Evolutionary conservation across 1,139 yeast species (phyloP).

Genomic region (Debaryomyces singareniensis): DNA sequence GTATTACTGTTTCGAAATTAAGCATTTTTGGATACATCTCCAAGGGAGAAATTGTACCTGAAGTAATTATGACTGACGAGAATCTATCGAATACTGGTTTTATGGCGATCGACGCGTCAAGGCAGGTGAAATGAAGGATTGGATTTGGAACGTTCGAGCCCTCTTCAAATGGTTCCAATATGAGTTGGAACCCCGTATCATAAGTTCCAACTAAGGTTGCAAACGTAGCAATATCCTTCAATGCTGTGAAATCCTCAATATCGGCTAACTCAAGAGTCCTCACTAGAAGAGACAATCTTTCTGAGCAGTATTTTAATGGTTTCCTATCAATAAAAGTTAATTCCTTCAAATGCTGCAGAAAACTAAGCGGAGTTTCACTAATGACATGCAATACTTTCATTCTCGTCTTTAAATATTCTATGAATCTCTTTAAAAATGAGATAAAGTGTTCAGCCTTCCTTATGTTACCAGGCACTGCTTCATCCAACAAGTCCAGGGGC

Average conservation of each 20-base stretch:
- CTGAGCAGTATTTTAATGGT: conserved; percentile 89
- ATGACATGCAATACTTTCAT: conserved; percentile 97
- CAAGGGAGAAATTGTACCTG: conserved; percentile 96
- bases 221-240: conserved; percentile 93
- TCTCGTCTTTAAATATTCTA: conserved; percentile 91
- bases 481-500: conserved; percentile 78
- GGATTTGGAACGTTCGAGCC: conserved; percentile 98
- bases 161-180: conserved; percentile 94
- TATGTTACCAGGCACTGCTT: conserved; percentile 96
- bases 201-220: conserved; percentile 95
- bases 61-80: conserved; percentile 89
- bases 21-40: conserved; percentile 99
- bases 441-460: conserved; percentile 95
- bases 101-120: conserved; percentile 96
- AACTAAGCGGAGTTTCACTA: conserved; percentile 92
- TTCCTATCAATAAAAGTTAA: conserved; percentile 87
- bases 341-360: conserved; percentile 87
- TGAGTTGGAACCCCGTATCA: conserved; percentile 85
- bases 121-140: conserved; percentile 85
- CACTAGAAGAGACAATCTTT: conserved; percentile 79
- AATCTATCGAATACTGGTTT: conserved; percentile 94
- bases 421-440: conserved; percentile 83
- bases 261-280: conserved; percentile 83
- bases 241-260: conserved; percentile 86
- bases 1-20: conserved; percentile 88